Base-by-base conservation (phyloP, 305 asterid genomes). In the Solanum aculeatissimum region DNA sequence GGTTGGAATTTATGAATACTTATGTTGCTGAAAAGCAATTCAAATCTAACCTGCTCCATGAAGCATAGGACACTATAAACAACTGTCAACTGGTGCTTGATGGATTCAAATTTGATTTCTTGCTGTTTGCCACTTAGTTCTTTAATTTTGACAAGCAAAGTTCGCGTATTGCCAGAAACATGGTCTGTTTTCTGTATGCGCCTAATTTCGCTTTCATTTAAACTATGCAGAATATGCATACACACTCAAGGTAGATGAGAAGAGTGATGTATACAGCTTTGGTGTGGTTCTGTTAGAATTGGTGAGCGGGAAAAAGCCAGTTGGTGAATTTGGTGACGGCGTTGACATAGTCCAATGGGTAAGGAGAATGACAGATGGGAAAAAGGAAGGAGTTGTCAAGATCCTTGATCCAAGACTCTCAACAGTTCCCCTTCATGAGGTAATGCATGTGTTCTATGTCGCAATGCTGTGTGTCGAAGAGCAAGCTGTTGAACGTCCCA, bases 401-500 rank as follows among this genome's bases (percentile, higher is more conserved):
- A 87, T 95, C 43, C 92, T 95, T 6, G 99, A 95, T 83, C 89
- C 94, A 13, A 92, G 97, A 86, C 97, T 95, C 83, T 89, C 97
- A 1, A 91, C 98, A 0, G 98, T 90, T 60, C 98, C 99, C 66
- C 89, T 94, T 35, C 91, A 93, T 51, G 99, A 95, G 78, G 97
- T 92, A 81, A 95, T 94, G 95, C 99, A 95, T 12, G 94, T 93
- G 15, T 95, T 95, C 90, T 95, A 94, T 51, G 97, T 94, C 0
- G 99, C 98, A 25, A 95, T 94, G 99, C 95, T 95, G 7, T 95
- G 99, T 71, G 97, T 95, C 1, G 97, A 93, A 87, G 99, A 94
- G 63, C 98, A 94, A 78, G 97, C 98, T 7, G 94, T 95, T 1
- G 97, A 91, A 60, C 94, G 99, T n/a, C 99, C 99, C 83, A 95